Base-by-base conservation (phyloP, 257 asterid genomes). In the Capsicum pubescens region DNA sequence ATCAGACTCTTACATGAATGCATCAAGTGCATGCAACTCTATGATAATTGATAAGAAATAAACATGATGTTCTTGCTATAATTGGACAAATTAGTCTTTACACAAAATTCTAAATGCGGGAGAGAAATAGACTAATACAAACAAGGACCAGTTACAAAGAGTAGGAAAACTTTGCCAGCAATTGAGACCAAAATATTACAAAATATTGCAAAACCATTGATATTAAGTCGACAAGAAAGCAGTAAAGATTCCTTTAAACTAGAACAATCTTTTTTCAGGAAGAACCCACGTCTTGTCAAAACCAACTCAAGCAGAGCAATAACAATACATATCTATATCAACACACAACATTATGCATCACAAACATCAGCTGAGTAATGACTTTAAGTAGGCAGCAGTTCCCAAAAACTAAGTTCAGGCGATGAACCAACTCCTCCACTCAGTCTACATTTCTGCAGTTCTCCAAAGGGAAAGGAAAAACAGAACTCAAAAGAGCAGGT, bases 381-480 rank as follows among this genome's bases (percentile, higher is more conserved):
- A 66, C 72, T 46, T 32, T 3, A 32, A 66, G 72, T 7, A 32
- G 48, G 13, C 10, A 66, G 72, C 19, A 66, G 46, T 32, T 6
- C 71, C 35, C 48, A 35, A 67, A 14, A 35, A 35, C 48, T 26
- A 52, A 76, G 63, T 76, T 26, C 48, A 26, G 81, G 81, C 26
- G 26, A 76, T 76, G 63, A 52, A 52, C 15, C 81, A 21, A 76
- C 13, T 76, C 64, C 15, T 21, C 21, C 19, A 74, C 39, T 59
- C 81, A 76, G 52, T 15, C 48, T 12, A 7, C 81, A 52, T 14
- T 76, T 52, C 81, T 14, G 63, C 14, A 26, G 63, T 52, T 12
- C 63, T 26, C 61, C 71, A 19, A 58, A 82, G 67, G 16, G 78
- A 79, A 66, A 67, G 42, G 17, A 77, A 78, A 8, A 81, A 67